Evolutionary conservation across 371 early-diverging fungal genomes (phyloP).

Genomic region (Dipsacomyces acuminosporus): DNA sequence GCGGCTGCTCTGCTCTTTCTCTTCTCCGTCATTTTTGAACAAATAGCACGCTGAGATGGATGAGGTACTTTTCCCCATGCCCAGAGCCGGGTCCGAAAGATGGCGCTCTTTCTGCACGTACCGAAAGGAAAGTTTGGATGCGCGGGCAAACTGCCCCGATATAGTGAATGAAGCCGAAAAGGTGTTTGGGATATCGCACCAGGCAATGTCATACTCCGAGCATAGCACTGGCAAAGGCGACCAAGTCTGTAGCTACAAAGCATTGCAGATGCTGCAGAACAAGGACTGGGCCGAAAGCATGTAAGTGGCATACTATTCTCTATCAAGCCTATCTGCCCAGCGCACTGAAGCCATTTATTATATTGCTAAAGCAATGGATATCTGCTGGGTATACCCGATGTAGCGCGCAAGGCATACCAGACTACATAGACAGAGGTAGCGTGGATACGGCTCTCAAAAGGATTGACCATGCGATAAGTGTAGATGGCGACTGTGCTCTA

Average conservation of each 20-base stretch:
- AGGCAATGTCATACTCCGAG: background rate
- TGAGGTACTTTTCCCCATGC: background rate
- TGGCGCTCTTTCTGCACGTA: background rate
- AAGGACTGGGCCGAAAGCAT: constrained; percentile 17
- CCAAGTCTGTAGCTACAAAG: background rate
- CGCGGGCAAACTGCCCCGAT: background rate
- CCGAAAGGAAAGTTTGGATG: background rate
- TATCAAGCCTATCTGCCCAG: too few species aligned
- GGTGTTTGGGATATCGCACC: background rate
- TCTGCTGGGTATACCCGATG: background rate
- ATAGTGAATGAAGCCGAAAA: background rate
- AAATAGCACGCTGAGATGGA: too few species aligned
- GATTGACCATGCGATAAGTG: constrained; percentile 10
- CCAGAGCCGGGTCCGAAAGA: background rate
- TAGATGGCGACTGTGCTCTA: constrained; percentile 9
- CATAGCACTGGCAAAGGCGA: background rate
- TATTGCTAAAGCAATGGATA: too few species aligned
- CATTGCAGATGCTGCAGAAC: constrained; percentile 12
- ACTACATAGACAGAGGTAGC: background rate
- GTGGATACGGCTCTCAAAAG: constrained; percentile 1
- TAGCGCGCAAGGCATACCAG: constrained; percentile 10
- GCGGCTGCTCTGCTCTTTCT: too few species aligned
- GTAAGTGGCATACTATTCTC: background rate
- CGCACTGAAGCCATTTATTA: too few species aligned
- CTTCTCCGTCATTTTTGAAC: too few species aligned